Percentiles rank a stretch among this genome's conserved stretches.
These are phyloP conservation scores for Diplodia corticola DNA, from an alignment of 2,329 filamentous ascomycete genomes.

Conservation along the genomic window DNA sequence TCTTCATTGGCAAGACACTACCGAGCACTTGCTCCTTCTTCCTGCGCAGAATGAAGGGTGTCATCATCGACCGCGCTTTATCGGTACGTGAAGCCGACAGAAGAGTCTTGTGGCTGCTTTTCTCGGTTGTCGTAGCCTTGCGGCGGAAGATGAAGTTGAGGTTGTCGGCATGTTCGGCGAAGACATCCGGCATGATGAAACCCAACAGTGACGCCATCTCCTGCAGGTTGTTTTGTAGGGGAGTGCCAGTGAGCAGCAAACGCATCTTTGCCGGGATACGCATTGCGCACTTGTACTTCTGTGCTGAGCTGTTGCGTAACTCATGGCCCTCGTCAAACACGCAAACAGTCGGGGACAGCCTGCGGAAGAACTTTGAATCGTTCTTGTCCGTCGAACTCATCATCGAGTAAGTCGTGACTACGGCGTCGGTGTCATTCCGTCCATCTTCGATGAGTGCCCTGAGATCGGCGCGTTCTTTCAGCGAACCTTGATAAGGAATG, in stretches of 20 bases:
- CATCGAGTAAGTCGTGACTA: conserved; percentile 71
- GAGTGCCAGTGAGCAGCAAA: conserved; percentile 85
- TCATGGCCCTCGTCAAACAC: conserved; percentile 96
- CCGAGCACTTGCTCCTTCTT: conserved; percentile 86
- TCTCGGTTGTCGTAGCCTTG: conserved; percentile 80
- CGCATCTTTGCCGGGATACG: conserved; percentile 79
- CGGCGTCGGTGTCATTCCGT: conserved; percentile 64
- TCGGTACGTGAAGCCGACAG: conserved; percentile 84
- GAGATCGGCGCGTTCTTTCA: conserved; percentile 66
- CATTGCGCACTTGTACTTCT: conserved; percentile 76
- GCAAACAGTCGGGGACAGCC: conserved; percentile 57
- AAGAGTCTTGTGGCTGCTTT: conserved; percentile 71
- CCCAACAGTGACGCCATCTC: conserved; percentile 87
- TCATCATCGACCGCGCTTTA: conserved; percentile 86
- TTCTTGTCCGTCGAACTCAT: conserved; percentile 50
- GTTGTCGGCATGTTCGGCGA: conserved; percentile 72
- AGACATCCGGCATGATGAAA: conserved; percentile 90
- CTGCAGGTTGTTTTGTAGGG: conserved; percentile 89
- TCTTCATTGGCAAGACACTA: conserved; percentile 77
- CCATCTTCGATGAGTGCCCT: conserved; percentile 67
- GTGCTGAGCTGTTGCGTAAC: conserved; percentile 83
- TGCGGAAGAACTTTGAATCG: conserved; percentile 64
- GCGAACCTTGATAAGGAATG: conserved; percentile 69
- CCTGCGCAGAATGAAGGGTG: conserved; percentile 89
- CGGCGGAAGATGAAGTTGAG: conserved; percentile 88